phyloP scores from a whole-genome alignment of 2,329 filamentous ascomycete species.

The Ceratocystiopsis brevicomis region DNA sequence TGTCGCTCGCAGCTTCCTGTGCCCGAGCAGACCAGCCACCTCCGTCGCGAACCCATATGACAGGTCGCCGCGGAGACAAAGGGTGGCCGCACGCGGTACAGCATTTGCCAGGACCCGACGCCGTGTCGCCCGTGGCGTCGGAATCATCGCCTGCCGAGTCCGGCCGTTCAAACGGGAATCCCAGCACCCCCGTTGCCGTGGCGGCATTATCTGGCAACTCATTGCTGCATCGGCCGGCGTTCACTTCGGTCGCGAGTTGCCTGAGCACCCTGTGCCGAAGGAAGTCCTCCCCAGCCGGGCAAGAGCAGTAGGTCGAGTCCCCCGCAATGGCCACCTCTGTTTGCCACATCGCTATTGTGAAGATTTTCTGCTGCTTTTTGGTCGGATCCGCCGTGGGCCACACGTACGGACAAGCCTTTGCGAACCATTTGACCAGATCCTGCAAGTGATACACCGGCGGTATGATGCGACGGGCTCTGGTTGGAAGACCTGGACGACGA shows the following conservation, averaged over 20 bases:
- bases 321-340: conserved; percentile 24
- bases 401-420: conserved; percentile 1
- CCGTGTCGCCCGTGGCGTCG: too few species aligned
- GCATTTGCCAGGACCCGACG: too few species aligned
- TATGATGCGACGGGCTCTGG: too few species aligned
- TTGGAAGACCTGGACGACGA: too few species aligned
- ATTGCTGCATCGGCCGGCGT: too few species aligned
- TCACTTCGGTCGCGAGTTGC: too few species aligned
- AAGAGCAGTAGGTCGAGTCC: conserved; percentile 14
- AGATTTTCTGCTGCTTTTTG: conserved; percentile 10
- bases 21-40: background rate
- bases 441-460: conserved; percentile 1
- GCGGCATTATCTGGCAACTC: too few species aligned
- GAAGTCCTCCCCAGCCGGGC: conserved; percentile 8
- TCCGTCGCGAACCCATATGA: conserved; percentile 1
- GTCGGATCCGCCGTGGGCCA: conserved; percentile 4
- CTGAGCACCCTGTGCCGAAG: too few species aligned
- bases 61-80: conserved; percentile 2
- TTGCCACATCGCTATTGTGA: conserved; percentile 30
- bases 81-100: background rate
- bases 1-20: conserved; percentile 1
- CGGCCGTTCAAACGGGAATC: too few species aligned
- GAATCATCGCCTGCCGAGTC: background rate
- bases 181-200: too few species aligned
- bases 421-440: background rate